Evolutionary conservation across 208 protist species (phyloP).

Genomic region (Leishmania martiniquensis): DNA sequence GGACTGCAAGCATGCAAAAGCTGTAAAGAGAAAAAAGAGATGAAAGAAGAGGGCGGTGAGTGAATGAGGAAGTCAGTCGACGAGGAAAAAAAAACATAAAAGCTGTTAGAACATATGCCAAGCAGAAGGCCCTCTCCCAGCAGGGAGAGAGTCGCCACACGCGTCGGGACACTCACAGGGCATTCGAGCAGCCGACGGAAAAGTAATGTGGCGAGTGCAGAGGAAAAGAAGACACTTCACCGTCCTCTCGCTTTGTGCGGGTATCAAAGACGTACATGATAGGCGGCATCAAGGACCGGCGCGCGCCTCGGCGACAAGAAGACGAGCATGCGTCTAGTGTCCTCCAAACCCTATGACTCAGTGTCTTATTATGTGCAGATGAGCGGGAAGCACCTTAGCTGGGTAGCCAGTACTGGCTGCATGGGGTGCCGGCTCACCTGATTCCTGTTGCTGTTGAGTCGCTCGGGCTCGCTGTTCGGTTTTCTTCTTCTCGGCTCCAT

Average conservation of each 20-base stretch:
- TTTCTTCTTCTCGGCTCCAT: not conserved
- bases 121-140: not conserved
- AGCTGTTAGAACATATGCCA: not conserved
- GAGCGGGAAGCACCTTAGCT: not conserved
- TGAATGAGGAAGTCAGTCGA: not conserved
- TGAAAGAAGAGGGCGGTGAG: not conserved
- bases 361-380: not conserved
- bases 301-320: not conserved
- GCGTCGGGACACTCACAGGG: not conserved
- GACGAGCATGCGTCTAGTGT: not conserved
- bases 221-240: not conserved
- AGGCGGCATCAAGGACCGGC: not conserved
- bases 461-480: not conserved
- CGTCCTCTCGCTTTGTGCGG: not conserved
- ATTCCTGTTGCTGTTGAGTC: conserved; percentile 9
- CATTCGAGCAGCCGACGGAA: not conserved
- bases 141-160: not conserved
- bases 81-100: not conserved
- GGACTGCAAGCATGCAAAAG: not conserved
- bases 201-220: not conserved
- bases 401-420: not conserved
- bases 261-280: not conserved
- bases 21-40: not conserved
- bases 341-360: not conserved
- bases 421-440: not conserved